These are phyloP conservation scores for Trichoderma harzianum DNA, from an alignment of 2,329 filamentous ascomycete genomes.

Conservation along the genomic window DNA sequence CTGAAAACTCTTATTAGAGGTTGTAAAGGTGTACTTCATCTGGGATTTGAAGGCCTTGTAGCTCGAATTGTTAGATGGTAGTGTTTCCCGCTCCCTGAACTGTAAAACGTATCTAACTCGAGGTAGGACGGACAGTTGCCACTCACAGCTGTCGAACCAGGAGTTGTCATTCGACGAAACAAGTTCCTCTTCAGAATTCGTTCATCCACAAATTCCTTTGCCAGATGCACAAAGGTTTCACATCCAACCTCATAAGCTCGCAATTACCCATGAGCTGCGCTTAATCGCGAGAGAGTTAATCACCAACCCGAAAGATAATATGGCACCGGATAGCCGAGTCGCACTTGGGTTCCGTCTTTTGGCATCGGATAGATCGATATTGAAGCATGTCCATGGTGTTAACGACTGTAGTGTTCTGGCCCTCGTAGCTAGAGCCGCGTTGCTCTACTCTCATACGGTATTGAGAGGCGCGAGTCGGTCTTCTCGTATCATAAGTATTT, in stretches of 20 bases:
- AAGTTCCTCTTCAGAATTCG: neutral
- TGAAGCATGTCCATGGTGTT: neutral
- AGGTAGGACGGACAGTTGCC: slow-evolving; percentile 2
- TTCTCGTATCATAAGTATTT: neutral
- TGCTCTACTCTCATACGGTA: neutral
- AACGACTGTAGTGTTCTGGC: neutral
- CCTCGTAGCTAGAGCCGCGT: neutral
- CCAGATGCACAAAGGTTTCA: neutral
- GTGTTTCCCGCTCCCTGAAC: neutral
- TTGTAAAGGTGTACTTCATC: neutral
- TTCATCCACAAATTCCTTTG: neutral
- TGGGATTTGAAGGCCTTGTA: neutral
- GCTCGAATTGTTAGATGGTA: slow-evolving; percentile 4
- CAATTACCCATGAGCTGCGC: neutral
- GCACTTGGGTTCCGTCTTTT: neutral
- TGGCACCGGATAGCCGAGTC: neutral
- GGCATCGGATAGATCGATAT: neutral
- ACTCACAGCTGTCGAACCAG: neutral
- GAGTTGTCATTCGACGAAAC: neutral
- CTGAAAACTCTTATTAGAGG: neutral
- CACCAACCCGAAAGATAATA: neutral
- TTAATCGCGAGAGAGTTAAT: neutral
- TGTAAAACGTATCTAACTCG: neutral
- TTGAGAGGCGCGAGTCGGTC: neutral
- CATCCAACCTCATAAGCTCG: neutral